Conservation (phyloP, 1,139 yeast genomes). For the Candida sanyaensis region DNA sequence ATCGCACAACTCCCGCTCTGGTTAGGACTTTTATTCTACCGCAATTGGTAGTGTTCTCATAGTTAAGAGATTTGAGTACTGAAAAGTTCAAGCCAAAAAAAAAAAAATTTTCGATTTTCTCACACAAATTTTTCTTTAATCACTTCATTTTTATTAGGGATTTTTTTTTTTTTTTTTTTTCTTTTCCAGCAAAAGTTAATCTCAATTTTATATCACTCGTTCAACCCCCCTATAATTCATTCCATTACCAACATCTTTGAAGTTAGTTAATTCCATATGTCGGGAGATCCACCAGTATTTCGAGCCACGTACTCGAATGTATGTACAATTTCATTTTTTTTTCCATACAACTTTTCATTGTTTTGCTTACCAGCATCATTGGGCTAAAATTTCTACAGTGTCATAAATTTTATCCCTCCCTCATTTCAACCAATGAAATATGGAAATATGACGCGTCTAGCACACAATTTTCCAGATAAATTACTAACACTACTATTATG, state of each 20-base stretch:
- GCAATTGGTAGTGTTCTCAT: not conserved
- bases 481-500: slow-evolving; percentile 11
- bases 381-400: not conserved
- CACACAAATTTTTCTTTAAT: not conserved
- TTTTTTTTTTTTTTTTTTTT: slow-evolving; percentile 1
- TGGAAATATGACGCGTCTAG: slow-evolving; percentile 12
- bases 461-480: not conserved
- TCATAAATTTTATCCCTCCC: slow-evolving; percentile 1
- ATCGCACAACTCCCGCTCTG: not conserved
- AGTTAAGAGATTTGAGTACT: not conserved
- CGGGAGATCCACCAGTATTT: slow-evolving; percentile 15
- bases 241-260: not conserved
- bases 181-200: not conserved
- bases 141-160: slow-evolving; percentile 1
- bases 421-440: not conserved
- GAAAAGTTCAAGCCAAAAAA: not conserved
- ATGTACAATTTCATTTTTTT: slow-evolving; percentile 9
- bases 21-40: not conserved
- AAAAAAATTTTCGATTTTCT: not conserved
- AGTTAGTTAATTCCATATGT: not conserved
- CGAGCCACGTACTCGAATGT: slow-evolving; percentile 19
- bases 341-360: not conserved
- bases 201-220: not conserved
- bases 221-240: not conserved
- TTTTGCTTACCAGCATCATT: not conserved